phyloP scores from a whole-genome alignment of 805 yeast species.

The Candida montana region DNA sequence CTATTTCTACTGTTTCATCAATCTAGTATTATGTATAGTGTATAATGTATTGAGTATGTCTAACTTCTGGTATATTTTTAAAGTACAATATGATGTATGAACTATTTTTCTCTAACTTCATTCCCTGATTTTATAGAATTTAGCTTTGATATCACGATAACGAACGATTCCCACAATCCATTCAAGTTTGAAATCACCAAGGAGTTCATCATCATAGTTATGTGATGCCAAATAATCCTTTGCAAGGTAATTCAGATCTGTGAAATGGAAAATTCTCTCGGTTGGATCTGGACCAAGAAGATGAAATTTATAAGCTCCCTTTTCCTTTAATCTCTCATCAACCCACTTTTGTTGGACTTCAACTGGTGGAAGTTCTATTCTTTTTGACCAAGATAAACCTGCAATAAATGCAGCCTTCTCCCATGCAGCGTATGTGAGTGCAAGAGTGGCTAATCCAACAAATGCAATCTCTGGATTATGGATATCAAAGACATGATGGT shows the following conservation, averaged over 20 bases:
- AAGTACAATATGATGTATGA: too few relatives aligned
- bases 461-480: constrained; percentile 28
- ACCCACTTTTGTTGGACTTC: constrained; percentile 29
- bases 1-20: too few relatives aligned
- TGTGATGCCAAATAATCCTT: not conserved
- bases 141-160: not conserved
- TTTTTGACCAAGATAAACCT: constrained; percentile 18
- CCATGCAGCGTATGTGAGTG: constrained; percentile 29
- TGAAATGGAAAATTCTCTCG: not conserved
- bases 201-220: not conserved
- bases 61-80: too few relatives aligned
- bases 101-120: too few relatives aligned
- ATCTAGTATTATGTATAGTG: too few relatives aligned
- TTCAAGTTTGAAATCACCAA: not conserved
- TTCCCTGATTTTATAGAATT: not conserved
- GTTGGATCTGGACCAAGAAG: not conserved
- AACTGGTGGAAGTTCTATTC: constrained; percentile 26
- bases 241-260: not conserved
- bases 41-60: too few relatives aligned
- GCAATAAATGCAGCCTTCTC: constrained; percentile 30
- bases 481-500: constrained; percentile 27
- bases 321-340: not conserved
- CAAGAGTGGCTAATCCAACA: constrained; percentile 29
- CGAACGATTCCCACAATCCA: not conserved
- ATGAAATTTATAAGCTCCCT: not conserved